A percentile compares a stretch with the other conserved stretches of the same genome.
Conservation (phyloP, 2,329 filamentous ascomycete species). For the Drechslerella coelobrocha region DNA sequence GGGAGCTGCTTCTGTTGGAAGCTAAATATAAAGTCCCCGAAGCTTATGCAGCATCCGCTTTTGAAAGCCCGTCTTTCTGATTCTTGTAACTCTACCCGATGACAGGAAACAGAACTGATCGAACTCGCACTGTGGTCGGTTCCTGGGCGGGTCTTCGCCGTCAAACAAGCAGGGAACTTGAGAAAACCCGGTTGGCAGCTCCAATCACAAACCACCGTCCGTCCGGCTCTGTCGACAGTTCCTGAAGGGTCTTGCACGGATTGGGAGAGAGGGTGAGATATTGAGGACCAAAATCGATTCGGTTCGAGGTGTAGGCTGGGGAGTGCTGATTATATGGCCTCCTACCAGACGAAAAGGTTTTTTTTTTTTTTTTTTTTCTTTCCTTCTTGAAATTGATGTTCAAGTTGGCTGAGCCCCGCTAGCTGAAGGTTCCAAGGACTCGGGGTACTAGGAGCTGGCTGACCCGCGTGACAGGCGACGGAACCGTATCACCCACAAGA, state of each 20-base stretch:
- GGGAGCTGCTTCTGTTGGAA: conserved; percentile 40
- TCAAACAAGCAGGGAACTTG: conserved; percentile 15
- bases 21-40: conserved; percentile 50
- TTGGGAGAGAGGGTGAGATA: no score
- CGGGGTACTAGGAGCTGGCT: not conserved
- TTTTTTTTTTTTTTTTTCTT: no score
- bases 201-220: no score
- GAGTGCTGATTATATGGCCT: not conserved
- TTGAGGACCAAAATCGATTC: not conserved
- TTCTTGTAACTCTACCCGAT: no score
- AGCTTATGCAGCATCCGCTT: conserved; percentile 50
- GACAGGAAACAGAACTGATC: no score
- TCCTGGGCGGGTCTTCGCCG: not conserved
- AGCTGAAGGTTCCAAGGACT: conserved; percentile 21
- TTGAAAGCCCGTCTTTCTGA: conserved; percentile 30
- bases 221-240: no score
- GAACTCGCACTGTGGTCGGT: not conserved
- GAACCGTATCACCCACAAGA: conserved; percentile 32
- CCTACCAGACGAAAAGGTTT: conserved; percentile 5
- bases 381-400: no score
- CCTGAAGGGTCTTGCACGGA: no score
- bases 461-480: conserved; percentile 40
- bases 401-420: not conserved
- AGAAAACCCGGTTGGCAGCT: conserved; percentile 12
- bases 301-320: not conserved